Percentiles rank a stretch among this genome's conserved stretches.
Evolutionary conservation across 768 basidiomycete species (phyloP).

Genomic region (Panellus pusillus): DNA sequence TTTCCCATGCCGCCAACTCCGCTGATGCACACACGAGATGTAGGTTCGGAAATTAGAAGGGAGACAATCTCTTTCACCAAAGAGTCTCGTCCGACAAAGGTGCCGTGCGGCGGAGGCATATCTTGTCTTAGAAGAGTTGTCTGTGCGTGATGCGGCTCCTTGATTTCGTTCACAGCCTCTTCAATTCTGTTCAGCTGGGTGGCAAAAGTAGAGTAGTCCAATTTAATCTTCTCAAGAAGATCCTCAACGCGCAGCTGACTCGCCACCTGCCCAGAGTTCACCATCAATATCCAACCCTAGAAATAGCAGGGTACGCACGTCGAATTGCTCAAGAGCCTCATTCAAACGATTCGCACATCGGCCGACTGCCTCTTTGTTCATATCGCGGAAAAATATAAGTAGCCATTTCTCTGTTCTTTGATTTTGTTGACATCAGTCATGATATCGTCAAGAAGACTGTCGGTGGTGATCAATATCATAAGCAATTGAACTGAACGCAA

Average conservation of each 20-base stretch:
- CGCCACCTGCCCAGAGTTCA: neutral
- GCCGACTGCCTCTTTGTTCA: neutral
- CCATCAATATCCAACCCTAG: neutral
- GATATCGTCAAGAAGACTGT: neutral
- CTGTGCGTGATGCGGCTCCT: neutral
- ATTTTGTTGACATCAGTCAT: neutral
- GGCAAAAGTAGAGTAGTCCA: neutral
- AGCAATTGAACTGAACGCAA: neutral
- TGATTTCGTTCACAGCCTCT: neutral
- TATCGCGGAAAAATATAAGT: neutral
- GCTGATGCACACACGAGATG: conserved; percentile 8
- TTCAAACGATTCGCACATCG: neutral
- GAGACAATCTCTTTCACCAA: conserved; percentile 4
- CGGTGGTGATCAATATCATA: neutral
- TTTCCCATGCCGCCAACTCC: conserved; percentile 39
- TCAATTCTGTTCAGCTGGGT: neutral
- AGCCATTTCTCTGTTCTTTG: conserved; percentile 7
- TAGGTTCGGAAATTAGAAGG: neutral
- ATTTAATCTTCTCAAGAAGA: neutral
- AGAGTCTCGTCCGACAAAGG: conserved; percentile 10
- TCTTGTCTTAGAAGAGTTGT: neutral
- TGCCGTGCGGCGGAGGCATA: conserved; percentile 8
- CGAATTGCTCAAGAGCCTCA: neutral
- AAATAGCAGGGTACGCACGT: neutral
- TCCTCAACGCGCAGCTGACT: neutral